Evolutionary conservation across 495 filamentous ascomycete genomes (phyloP).

Genomic region (Mycothermus thermophilus): DNA sequence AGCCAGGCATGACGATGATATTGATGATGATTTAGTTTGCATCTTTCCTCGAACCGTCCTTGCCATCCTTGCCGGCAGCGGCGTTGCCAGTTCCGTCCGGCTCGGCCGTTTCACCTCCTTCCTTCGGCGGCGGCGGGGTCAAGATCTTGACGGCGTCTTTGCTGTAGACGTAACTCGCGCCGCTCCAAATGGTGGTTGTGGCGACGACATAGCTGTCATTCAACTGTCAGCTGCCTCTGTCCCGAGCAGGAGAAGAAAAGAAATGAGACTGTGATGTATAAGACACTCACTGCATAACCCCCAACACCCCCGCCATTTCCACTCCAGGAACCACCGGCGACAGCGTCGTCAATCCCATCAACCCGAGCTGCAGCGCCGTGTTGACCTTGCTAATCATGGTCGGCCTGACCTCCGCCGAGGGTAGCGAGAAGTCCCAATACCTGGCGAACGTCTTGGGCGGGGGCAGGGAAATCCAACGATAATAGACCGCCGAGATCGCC

Average conservation of each 20-base stretch:
- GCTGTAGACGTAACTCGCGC: conserved; percentile 66
- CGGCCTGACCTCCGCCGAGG: conserved; percentile 82
- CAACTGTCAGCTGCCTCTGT: conserved; percentile 1
- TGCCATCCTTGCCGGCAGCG: no score
- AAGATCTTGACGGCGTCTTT: conserved; percentile 74
- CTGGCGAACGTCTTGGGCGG: conserved; percentile 79
- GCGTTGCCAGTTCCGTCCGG: no score
- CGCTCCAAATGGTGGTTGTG: conserved; percentile 71
- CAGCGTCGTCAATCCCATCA: conserved; percentile 65
- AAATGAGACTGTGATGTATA: no score
- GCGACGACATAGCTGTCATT: conserved; percentile 54
- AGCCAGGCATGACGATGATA: no score
- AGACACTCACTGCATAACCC: conserved; percentile 54
- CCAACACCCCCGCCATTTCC: conserved; percentile 44
- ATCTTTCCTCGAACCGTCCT: no score
- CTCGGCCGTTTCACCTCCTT: no score
- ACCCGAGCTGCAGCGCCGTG: conserved; percentile 62
- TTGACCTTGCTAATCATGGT: conserved; percentile 87
- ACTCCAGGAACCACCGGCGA: conserved; percentile 47
- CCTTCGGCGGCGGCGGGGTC: conserved; percentile 35
- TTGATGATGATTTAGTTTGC: no score
- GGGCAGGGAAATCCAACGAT: conserved; percentile 84
- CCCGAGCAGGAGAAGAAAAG: conserved; percentile 1
- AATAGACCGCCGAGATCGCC: conserved; percentile 82
- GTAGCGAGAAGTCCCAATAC: conserved; percentile 97